Evolutionary conservation across 2,329 filamentous ascomycete genomes (phyloP).

Genomic region (Fusarium tuaranense): DNA sequence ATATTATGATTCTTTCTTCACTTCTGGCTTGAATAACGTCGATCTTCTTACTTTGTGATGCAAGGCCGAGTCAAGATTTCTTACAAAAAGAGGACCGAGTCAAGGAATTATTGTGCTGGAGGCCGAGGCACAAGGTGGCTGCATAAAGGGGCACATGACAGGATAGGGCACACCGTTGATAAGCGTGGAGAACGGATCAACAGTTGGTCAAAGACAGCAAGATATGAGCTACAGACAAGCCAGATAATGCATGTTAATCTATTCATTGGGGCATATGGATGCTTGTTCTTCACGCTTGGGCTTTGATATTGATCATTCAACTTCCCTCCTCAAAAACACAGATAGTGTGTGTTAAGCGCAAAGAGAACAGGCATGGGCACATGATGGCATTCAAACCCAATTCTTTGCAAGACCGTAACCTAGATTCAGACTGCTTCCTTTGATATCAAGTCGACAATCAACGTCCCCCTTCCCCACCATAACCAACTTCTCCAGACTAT

Average conservation of each 20-base stretch:
- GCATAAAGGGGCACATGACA: not conserved
- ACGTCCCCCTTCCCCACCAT: not conserved
- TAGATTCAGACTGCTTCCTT: not conserved
- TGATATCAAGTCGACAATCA: not conserved
- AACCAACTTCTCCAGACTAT: not conserved
- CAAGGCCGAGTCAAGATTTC: not conserved
- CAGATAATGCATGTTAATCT: not conserved
- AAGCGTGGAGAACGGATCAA: not conserved
- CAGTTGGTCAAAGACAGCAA: not conserved
- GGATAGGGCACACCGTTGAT: not conserved
- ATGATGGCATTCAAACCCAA: not conserved
- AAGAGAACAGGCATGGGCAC: not conserved
- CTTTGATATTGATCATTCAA: not conserved
- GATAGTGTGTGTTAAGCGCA: not conserved
- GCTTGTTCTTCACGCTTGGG: not conserved
- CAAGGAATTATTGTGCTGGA: not conserved
- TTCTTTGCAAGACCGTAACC: not conserved
- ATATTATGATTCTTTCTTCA: not conserved
- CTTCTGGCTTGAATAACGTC: not conserved
- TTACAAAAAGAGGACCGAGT: not conserved
- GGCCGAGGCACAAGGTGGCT: not conserved
- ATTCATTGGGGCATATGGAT: not conserved
- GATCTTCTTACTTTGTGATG: not conserved
- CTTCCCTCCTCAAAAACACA: not conserved
- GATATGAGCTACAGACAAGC: not conserved